These are phyloP conservation scores for Butyriboletus loyo DNA, from an alignment of 768 basidiomycete genomes.

Conservation along the genomic window DNA sequence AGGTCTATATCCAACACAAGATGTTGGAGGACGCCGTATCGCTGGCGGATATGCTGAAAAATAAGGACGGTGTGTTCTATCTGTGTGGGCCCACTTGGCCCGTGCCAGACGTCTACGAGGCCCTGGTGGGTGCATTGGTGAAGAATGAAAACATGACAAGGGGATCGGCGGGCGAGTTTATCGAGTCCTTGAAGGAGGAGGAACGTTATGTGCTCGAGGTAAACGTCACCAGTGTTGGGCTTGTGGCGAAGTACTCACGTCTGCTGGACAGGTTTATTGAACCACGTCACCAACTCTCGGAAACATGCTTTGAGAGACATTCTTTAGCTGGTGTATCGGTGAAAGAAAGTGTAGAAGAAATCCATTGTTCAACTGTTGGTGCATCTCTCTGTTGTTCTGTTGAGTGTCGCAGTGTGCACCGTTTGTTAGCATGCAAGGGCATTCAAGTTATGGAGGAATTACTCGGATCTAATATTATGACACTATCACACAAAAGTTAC, in stretches of 20 bases:
- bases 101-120: constrained; percentile 97
- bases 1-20: constrained; percentile 99
- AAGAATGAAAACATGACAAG: constrained; percentile 65
- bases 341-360: neutral
- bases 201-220: constrained; percentile 97
- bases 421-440: neutral
- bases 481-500: too few relatives aligned
- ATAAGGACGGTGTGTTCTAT: constrained; percentile 84
- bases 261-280: constrained; percentile 24
- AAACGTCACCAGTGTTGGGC: neutral
- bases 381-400: neutral
- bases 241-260: neutral
- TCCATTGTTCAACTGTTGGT: neutral
- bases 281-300: neutral
- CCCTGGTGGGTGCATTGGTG: constrained; percentile 77
- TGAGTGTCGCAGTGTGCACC: neutral
- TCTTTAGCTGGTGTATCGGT: neutral
- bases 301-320: neutral
- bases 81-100: constrained; percentile 99
- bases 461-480: neutral
- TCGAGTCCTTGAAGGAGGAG: constrained; percentile 92
- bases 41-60: constrained; percentile 71
- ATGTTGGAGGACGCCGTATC: constrained; percentile 87
- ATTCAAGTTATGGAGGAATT: neutral
- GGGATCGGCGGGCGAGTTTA: constrained; percentile 69